phyloP scores from a whole-genome alignment of 75 land plant species.

The Selaginella tamariscina region DNA sequence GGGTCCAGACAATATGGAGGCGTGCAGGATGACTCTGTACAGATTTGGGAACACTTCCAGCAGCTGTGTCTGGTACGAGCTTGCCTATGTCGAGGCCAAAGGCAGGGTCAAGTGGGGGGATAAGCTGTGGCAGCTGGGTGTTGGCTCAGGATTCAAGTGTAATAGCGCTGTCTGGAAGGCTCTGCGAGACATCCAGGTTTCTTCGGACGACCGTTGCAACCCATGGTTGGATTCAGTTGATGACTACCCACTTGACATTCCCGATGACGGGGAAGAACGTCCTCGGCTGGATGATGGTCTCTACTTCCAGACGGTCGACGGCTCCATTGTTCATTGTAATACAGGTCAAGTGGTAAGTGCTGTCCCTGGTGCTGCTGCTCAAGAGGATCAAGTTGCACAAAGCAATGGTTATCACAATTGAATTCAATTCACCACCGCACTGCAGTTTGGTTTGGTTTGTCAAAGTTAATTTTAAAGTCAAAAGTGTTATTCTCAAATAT shows the following conservation, averaged over 20 bases:
- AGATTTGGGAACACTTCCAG: constrained; percentile 51
- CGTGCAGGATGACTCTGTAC: constrained; percentile 43
- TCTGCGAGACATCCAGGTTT: constrained; percentile 17
- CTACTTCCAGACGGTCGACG: background rate
- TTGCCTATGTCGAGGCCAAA: constrained; percentile 51
- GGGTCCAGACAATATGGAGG: constrained; percentile 33
- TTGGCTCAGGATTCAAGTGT: constrained; percentile 65
- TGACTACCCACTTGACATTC: background rate
- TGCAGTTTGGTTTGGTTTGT: too few relatives aligned
- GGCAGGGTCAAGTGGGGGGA: constrained; percentile 35
- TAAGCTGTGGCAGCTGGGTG: constrained; percentile 41
- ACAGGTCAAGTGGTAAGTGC: background rate
- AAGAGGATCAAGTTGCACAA: too few relatives aligned
- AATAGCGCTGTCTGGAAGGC: constrained; percentile 55
- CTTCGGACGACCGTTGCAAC: background rate
- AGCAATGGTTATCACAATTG: too few relatives aligned
- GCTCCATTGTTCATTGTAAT: background rate
- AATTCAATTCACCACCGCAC: too few relatives aligned
- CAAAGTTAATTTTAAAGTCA: too few relatives aligned
- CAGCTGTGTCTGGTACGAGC: constrained; percentile 51
- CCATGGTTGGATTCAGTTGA: constrained; percentile 5
- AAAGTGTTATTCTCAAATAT: too few relatives aligned
- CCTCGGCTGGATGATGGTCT: background rate
- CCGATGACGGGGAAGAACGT: background rate
- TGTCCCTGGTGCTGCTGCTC: too few relatives aligned